Evolutionary conservation across 805 yeast species (phyloP).

Genomic region (Teunomyces tritomae): DNA sequence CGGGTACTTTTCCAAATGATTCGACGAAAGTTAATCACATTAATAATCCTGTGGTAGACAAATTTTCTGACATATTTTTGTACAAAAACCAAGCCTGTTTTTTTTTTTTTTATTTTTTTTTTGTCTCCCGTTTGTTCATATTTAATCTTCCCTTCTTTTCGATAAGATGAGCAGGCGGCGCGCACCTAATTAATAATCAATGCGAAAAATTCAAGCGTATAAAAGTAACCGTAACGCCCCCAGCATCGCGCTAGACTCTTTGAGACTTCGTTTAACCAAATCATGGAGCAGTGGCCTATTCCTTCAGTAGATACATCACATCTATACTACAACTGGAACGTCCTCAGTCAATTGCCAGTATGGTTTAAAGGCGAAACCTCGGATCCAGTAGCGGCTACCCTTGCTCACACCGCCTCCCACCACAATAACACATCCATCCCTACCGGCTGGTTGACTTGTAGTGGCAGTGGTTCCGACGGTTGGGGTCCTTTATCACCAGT

Average conservation of each 20-base stretch:
- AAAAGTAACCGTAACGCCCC: neutral
- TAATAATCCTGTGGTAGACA: too few species aligned
- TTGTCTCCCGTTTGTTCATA: too few species aligned
- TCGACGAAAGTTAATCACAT: too few species aligned
- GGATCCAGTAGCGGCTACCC: neutral
- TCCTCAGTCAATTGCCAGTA: constrained; percentile 15
- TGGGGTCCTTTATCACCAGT: constrained; percentile 38
- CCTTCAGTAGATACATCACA: constrained; percentile 4
- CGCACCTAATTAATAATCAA: neutral
- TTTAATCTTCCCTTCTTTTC: neutral
- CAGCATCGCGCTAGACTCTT: neutral
- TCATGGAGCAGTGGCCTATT: constrained; percentile 2
- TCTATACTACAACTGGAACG: constrained; percentile 10
- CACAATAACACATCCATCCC: neutral
- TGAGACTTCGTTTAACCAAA: neutral
- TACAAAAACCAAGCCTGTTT: too few species aligned
- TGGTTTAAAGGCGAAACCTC: constrained; percentile 1
- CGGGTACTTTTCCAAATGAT: too few species aligned
- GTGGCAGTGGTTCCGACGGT: constrained; percentile 37
- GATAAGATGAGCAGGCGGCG: neutral
- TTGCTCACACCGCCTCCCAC: neutral
- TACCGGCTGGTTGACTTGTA: constrained; percentile 28
- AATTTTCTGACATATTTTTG: too few species aligned
- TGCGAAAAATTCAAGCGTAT: neutral
- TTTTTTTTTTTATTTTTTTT: too few species aligned